A percentile compares a stretch with the other conserved stretches of the same genome.
Conservation (phyloP, 2,329 filamentous ascomycete genomes). For the Xylaria multiplex region DNA sequence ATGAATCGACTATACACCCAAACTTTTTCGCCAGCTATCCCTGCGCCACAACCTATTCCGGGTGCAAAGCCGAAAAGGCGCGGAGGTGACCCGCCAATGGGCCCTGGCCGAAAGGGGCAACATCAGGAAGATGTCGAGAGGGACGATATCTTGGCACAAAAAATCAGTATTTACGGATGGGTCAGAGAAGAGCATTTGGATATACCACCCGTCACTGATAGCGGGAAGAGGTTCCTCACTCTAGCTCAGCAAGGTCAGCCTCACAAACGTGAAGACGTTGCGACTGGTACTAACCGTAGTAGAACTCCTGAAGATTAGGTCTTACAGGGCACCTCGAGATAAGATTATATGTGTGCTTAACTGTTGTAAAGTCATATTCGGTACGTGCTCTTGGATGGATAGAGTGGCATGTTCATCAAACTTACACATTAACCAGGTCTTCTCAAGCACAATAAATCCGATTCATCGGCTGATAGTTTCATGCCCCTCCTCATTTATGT, state of each 20-base stretch:
- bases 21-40: conserved; percentile 94
- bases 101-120: conserved; percentile 88
- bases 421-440: conserved; percentile 65
- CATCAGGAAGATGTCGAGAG: conserved; percentile 98
- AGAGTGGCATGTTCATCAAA: background rate
- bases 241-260: conserved; percentile 83
- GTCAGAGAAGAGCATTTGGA: conserved; percentile 92
- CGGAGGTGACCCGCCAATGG: conserved; percentile 74
- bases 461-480: conserved; percentile 96
- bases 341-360: conserved; percentile 99
- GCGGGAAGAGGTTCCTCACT: conserved; percentile 85
- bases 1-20: conserved; percentile 98
- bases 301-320: conserved; percentile 96
- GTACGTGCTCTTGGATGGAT: conserved; percentile 56
- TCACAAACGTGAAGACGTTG: conserved; percentile 21
- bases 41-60: conserved; percentile 78
- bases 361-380: conserved; percentile 99
- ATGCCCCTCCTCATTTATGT: conserved; percentile 96
- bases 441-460: conserved; percentile 88
- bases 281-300: conserved; percentile 42
- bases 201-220: conserved; percentile 84
- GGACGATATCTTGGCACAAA: conserved; percentile 94
- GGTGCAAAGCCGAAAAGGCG: conserved; percentile 74
- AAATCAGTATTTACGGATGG: conserved; percentile 97
- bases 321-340: conserved; percentile 94